Conservation (phyloP, 441 rosid genomes). For the Pelargonium citronellum region DNA sequence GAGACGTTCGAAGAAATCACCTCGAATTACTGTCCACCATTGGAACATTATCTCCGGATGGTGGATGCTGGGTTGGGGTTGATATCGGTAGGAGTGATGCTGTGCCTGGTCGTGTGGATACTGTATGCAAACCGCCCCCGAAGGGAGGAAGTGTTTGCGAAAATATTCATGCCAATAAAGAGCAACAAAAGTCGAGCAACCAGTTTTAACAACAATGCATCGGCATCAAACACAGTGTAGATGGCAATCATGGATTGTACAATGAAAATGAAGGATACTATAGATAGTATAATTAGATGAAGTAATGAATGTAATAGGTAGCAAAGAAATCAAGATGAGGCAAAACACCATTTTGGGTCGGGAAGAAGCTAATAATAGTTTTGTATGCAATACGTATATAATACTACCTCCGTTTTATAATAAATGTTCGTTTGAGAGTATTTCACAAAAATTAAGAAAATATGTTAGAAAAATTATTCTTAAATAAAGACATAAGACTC, state of each 20-base stretch:
- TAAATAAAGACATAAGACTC: too few species aligned
- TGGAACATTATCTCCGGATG: slow-evolving; percentile 56
- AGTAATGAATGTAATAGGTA: too few species aligned
- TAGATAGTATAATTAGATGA: too few species aligned
- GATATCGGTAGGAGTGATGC: slow-evolving; percentile 75
- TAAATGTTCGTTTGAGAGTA: too few species aligned
- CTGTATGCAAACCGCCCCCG: slow-evolving; percentile 92
- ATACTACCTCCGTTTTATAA: too few species aligned
- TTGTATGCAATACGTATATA: too few species aligned
- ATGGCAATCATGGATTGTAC: background rate
- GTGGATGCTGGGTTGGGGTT: slow-evolving; percentile 76
- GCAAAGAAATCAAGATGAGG: too few species aligned
- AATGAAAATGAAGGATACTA: too few species aligned
- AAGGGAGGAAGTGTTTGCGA: slow-evolving; percentile 92
- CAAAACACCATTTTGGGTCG: too few species aligned
- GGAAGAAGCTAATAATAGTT: too few species aligned
- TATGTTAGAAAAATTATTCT: too few species aligned
- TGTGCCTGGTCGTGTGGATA: slow-evolving; percentile 79
- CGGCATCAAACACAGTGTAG: background rate
- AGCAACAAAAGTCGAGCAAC: background rate
- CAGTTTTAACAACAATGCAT: background rate
- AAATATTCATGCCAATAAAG: slow-evolving; percentile 9
- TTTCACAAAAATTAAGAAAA: too few species aligned
- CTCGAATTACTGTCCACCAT: slow-evolving; percentile 56
- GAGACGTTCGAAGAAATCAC: slow-evolving; percentile 70